These are phyloP conservation scores for Picea sitchensis DNA, from an alignment of 75 land plant species.

Conservation along the genomic window DNA sequence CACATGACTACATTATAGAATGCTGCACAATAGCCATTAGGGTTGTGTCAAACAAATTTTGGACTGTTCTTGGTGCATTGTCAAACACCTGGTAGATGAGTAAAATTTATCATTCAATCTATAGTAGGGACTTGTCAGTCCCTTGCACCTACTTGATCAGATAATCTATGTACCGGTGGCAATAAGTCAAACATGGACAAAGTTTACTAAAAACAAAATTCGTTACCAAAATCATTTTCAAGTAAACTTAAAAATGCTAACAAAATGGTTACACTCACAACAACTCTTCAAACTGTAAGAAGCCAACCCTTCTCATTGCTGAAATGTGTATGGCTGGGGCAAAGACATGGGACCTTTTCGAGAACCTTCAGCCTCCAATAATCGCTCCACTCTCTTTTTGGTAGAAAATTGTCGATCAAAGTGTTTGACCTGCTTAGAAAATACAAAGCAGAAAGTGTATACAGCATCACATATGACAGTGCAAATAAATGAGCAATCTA, in stretches of 20 bases:
- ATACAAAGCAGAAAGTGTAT: neutral
- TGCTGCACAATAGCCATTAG: neutral
- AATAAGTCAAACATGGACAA: neutral
- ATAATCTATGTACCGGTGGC: neutral
- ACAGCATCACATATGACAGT: neutral
- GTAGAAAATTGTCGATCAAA: constrained; percentile 77
- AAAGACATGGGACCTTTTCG: constrained; percentile 74
- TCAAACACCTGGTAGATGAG: neutral
- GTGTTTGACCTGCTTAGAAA: constrained; percentile 73
- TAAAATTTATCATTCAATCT: neutral
- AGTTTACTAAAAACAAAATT: no score
- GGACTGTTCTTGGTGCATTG: neutral
- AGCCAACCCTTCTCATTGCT: constrained; percentile 8
- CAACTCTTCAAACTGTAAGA: neutral
- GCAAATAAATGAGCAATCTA: neutral
- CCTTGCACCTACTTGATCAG: neutral
- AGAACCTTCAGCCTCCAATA: constrained; percentile 50
- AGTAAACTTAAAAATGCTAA: neutral
- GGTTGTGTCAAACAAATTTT: neutral
- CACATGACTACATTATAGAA: neutral
- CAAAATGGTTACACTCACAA: neutral
- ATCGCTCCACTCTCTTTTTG: constrained; percentile 66
- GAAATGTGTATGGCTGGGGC: constrained; percentile 60
- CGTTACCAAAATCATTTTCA: neutral
- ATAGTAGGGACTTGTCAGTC: neutral